Base-by-base conservation (phyloP, 495 filamentous ascomycete species). In the Penicillium silybi region DNA sequence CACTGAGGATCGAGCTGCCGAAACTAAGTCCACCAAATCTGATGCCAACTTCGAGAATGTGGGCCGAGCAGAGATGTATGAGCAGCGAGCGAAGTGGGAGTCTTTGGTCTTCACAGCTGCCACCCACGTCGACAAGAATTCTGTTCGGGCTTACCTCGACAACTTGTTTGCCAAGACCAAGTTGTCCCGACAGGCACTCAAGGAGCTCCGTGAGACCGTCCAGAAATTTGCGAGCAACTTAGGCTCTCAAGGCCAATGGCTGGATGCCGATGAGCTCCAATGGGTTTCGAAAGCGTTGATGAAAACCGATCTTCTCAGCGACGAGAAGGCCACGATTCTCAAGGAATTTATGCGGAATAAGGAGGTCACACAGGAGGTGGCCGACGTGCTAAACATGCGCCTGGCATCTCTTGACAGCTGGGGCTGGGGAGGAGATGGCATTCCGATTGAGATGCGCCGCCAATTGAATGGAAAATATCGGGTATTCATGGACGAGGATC, bases 301-400 rank as follows among this genome's bases (percentile, higher is more conserved):
- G 16, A 67, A 67, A 9, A 76, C 77, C 1, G 82, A 84, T 38
- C 71, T 85, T 16, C 71, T 86, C 15, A 73, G 75, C 4, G 76
- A 82, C 35, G 81, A 86, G 52, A 86, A 85, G 56, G 67, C 69
- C 4, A 62, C 66, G 13, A 77, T 80, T 5, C 57, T 87, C 35
- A 80, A 77, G 51, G 83, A 86, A 46, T 85, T 86, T 51, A 69
- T 77, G 45, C 71, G 68, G 23, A 84, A 83, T 50, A 59, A 73
- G 0, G 67, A 77, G 19, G 80, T 87, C 13, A 61, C 81, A 0
- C 65, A 69, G 34, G 85, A 88, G 53, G 74, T 88, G 4, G 76
- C 75, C 1, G 83, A 88, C 59, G 84, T 88, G 15, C 63, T 88
- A 38, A 88, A 86, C 55, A 84, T 88, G 81, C 72, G 84, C 11